These are phyloP conservation scores for Petunia secreta DNA, from an alignment of 257 asterid species.

Conservation along the genomic window DNA sequence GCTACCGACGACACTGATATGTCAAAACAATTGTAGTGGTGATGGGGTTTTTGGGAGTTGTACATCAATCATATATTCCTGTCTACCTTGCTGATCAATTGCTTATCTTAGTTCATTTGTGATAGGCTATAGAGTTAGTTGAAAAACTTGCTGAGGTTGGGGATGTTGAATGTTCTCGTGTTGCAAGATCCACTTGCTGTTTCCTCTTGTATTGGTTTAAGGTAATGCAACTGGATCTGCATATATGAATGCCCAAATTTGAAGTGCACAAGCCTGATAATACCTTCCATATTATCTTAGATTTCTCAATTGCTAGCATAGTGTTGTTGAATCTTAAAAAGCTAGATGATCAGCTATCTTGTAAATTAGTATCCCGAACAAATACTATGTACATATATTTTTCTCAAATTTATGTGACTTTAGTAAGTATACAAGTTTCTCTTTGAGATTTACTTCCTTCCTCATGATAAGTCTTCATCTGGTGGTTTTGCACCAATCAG, in stretches of 20 bases:
- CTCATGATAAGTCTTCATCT: neutral
- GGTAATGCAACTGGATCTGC: neutral
- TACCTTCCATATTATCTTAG: neutral
- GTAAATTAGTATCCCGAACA: neutral
- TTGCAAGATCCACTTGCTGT: neutral
- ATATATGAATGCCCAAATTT: neutral
- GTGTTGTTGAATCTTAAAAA: neutral
- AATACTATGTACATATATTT: neutral
- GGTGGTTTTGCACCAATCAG: conserved; percentile 18
- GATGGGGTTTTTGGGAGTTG: too few species aligned
- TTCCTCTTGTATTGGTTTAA: neutral
- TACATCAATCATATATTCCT: neutral
- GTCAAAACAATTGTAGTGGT: neutral
- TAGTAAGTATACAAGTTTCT: conserved; percentile 17
- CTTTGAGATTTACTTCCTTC: conserved; percentile 2
- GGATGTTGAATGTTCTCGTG: neutral
- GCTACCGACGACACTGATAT: neutral
- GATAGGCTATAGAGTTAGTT: neutral
- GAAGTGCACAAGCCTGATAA: neutral
- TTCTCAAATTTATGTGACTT: neutral
- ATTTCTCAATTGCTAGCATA: conserved; percentile 11
- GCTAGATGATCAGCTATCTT: neutral
- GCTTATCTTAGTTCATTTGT: neutral
- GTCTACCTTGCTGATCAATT: neutral
- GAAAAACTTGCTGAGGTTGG: neutral